Base-by-base conservation (phyloP, 345 rosid genomes). In the Geranium brycei region DNA sequence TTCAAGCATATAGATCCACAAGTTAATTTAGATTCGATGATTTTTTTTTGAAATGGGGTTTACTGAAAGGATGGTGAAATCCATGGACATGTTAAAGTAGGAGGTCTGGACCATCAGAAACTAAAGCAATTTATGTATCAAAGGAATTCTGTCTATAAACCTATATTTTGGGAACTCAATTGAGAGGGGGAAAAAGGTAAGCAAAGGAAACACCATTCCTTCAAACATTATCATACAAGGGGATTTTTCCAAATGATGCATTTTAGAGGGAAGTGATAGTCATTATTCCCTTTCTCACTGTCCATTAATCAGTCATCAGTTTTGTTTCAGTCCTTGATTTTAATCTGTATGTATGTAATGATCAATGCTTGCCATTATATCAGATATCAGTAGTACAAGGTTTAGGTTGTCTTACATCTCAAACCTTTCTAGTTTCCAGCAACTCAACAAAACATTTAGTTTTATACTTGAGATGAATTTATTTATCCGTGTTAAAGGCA, bases 401-500 rank as follows among this genome's bases (percentile, higher is more conserved):
- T 47, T 47, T 47, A 8, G 53, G 15, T 13, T 11, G 53, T 11
- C 53, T 47, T 47, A 8, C 11, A 47, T 7, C 41, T 35, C 41
- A 47, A 47, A 47, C 53, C 13, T 47, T 47, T 47, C 53, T 47
- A 47, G 53, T 47, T 47, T 47, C 53, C 53, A 47, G 41, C 53
- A 13, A 47, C 11, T 11, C 11, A 47, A 13, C 53, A 47, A 41
- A 47, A 47, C 53, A 47, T 47, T 47, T 47, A 2, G 5, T 13
- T 13, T 47, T 0, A 13, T 3, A 47, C 13, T 47, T 47, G 14
- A 47, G 14, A 41, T 41, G 13, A 41, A 5, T 11, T 8, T 65
- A 18, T 62, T 41, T 61, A 11, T 4, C 19, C 15, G 57, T 60
- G 64, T 62, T 72, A 51, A 69, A 95, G 99, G 99, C 99, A 95